A percentile compares a stretch with the other conserved stretches of the same genome.
These are phyloP conservation scores for Hypsizygus ulmarius DNA, from an alignment of 1,284 basidiomycete genomes.

Conservation along the genomic window DNA sequence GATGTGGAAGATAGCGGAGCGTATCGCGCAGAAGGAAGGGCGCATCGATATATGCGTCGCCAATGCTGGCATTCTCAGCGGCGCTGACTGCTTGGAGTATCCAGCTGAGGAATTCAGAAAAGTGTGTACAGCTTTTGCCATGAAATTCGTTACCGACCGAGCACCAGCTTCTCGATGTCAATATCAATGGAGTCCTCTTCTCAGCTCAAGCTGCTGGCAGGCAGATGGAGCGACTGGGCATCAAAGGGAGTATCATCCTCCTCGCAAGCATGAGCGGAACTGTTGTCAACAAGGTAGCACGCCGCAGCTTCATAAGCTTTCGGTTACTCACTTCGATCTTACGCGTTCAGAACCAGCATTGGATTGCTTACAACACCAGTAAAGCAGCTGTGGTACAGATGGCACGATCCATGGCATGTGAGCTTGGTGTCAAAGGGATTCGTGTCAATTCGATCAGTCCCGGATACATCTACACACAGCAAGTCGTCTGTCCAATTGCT, in stretches of 20 bases:
- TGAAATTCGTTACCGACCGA: neutral
- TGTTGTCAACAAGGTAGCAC: conserved; percentile 65
- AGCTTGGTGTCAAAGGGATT: conserved; percentile 67
- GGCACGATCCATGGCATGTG: conserved; percentile 77
- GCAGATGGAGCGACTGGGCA: conserved; percentile 68
- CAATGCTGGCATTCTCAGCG: conserved; percentile 68
- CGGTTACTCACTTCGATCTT: neutral
- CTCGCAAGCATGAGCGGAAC: conserved; percentile 82
- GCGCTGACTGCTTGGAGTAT: conserved; percentile 66
- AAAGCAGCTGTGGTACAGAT: conserved; percentile 81
- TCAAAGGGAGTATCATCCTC: conserved; percentile 72
- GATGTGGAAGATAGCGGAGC: conserved; percentile 53
- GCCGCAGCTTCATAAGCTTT: neutral
- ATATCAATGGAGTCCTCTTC: conserved; percentile 72
- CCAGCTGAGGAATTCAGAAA: conserved; percentile 64
- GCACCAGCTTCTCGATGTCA: conserved; percentile 63
- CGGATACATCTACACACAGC: conserved; percentile 71
- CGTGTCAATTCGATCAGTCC: conserved; percentile 71
- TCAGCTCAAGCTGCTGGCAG: conserved; percentile 75
- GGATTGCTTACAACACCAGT: conserved; percentile 75
- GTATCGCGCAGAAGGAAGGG: conserved; percentile 57
- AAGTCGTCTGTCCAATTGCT: conserved; percentile 21
- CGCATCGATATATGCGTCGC: conserved; percentile 68
- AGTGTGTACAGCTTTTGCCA: conserved; percentile 30
- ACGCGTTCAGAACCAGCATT: conserved; percentile 49